Conservation (phyloP, 2,329 filamentous ascomycete species). For the Alternaria infectoria region DNA sequence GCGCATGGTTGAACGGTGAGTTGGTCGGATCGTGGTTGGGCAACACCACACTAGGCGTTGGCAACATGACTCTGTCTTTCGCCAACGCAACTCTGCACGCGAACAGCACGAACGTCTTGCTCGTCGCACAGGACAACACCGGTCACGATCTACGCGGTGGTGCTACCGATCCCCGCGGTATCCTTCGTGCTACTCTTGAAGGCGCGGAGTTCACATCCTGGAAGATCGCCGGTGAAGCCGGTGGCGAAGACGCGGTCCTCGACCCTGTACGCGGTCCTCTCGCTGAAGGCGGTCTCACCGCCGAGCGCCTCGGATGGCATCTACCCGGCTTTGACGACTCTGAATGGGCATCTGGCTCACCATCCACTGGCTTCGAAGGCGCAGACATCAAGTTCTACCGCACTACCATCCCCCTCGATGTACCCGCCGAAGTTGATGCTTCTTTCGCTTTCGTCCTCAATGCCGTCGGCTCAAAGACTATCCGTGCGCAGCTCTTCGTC, state of each 20-base stretch:
- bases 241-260: constrained; percentile 55
- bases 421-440: constrained; percentile 61
- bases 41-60: constrained; percentile 47
- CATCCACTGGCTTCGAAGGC: constrained; percentile 52
- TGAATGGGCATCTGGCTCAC: constrained; percentile 50
- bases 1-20: constrained; percentile 63
- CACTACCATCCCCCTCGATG: constrained; percentile 57
- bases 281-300: constrained; percentile 65
- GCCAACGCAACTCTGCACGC: constrained; percentile 54
- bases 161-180: constrained; percentile 59
- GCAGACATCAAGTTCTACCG: constrained; percentile 65
- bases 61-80: constrained; percentile 57
- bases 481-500: constrained; percentile 65
- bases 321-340: constrained; percentile 62
- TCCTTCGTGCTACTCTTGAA: constrained; percentile 60
- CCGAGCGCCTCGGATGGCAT: constrained; percentile 65
- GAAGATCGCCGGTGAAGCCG: constrained; percentile 65
- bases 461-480: constrained; percentile 52
- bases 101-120: constrained; percentile 54
- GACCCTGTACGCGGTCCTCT: constrained; percentile 63
- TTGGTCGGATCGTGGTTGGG: constrained; percentile 65
- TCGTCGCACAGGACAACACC: constrained; percentile 66
- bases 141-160: constrained; percentile 63
- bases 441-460: constrained; percentile 63
- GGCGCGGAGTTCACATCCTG: constrained; percentile 57